These are phyloP conservation scores for Bauhinia variegata DNA, from an alignment of 306 rosid genomes.

Conservation along the genomic window DNA sequence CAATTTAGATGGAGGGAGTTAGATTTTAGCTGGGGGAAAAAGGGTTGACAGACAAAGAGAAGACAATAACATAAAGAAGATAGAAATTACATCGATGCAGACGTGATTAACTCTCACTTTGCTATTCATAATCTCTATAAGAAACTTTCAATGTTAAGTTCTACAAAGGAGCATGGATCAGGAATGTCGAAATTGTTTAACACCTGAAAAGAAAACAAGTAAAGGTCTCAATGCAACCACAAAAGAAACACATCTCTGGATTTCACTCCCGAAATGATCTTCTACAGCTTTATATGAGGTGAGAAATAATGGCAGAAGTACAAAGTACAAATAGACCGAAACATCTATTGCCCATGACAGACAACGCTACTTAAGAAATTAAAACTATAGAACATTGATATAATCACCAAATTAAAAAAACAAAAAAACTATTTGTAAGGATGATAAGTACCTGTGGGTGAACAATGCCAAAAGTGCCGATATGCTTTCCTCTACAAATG, in stretches of 20 bases:
- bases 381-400: not conserved
- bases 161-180: constrained; percentile 91
- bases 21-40: not conserved
- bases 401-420: not conserved
- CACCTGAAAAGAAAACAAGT: constrained; percentile 60
- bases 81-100: not conserved
- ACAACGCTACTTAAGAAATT: too few relatives aligned
- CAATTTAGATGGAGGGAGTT: not conserved
- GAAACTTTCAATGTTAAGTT: constrained; percentile 68
- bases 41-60: not conserved
- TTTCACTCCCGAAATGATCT: constrained; percentile 4
- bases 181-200: constrained; percentile 81
- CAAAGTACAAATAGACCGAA: not conserved
- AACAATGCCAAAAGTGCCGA: constrained; percentile 91
- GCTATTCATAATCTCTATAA: constrained; percentile 42
- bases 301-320: not conserved
- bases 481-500: constrained; percentile 60
- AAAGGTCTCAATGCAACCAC: constrained; percentile 17
- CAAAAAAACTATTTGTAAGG: constrained; percentile 9
- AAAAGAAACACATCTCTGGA: not conserved
- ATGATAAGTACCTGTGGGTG: constrained; percentile 76
- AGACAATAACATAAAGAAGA: constrained; percentile 5
- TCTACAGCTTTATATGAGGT: not conserved
- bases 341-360: not conserved
- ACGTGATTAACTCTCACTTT: constrained; percentile 45